Base-by-base conservation (phyloP, 306 rosid species). In the Oxytropis ochrocephala region DNA sequence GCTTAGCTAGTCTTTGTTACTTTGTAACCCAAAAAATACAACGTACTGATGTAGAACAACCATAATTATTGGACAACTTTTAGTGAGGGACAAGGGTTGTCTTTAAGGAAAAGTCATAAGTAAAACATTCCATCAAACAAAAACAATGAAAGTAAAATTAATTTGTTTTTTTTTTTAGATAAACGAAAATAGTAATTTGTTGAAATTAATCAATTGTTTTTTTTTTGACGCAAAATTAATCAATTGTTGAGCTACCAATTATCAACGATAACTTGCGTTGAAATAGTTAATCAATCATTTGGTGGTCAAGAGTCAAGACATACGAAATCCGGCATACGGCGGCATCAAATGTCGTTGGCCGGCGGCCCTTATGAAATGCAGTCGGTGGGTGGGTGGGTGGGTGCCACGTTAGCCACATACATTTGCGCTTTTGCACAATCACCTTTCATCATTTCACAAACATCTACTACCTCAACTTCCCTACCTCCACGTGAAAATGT, bases 331-430 rank as follows among this genome's bases (percentile, higher is more conserved):
- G 38, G 50, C 41, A 36, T 7, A 14, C 19, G 61, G 57, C 33
- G 62, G 77, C 69, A 50, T 48, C 70, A 16, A 55, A 42, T 74
- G 64, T 39, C 10, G 11, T 61, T 61, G 62, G 53, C 53, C 77
- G 60, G 64, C 54, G n/a, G n/a, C 1, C 8, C 16, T 30, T 2
- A 29, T 12, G 21, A 33, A 33, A 6, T n/a, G n/a, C n/a, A n/a
- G n/a, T n/a, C n/a, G n/a, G n/a, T n/a, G n/a, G n/a, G n/a, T n/a
- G n/a, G n/a, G n/a, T n/a, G n/a, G n/a, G 29, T 24, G 29, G 29
- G 64, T 69, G 51, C 29, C 16, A 4, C 32, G 29, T 54, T 54
- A 27, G 24, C 43, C 44, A 14, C 29, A 47, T 5, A 39, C 21
- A 8, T n/a, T 57, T 30, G n/a, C 18, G 7, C 7, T 3, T 24